Base-by-base conservation (phyloP, 179 eudicot genomes). In the Corrigiola litoralis region DNA sequence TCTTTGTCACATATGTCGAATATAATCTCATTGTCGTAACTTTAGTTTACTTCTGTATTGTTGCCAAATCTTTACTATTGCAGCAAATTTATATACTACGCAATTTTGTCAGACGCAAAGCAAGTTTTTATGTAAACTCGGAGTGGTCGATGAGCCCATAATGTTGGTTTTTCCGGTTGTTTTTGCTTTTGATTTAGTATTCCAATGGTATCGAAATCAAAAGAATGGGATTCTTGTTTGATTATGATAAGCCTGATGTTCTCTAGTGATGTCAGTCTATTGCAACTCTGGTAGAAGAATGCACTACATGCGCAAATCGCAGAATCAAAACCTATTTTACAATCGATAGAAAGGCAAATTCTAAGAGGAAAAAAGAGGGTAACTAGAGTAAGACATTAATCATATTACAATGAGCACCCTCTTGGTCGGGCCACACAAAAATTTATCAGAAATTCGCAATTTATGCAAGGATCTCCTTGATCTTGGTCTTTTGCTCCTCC, bases 401-500 rank as follows among this genome's bases (percentile, higher is more conserved):
- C 61, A 69, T 59, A 57, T 70, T 75, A 70, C 75, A 75, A 23
- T 38, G 44, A 42, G 31, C 41, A 14, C 36, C 31, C 32, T 18
- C 10, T 23, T 42, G 55, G 18, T 31, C 29, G 34, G 21, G 41
- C 44, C 40, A 49, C 68, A 65, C 58, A 55, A 50, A 62, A 62
- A 31, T 11, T 21, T 33, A 51, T 49, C 29, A 9, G n/a, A n/a
- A n/a, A n/a, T n/a, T n/a, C 37, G 20, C 33, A 54, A 24, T 61
- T 67, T 82, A 90, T 66, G 71, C 81, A 31, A 95, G 92, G 58
- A 80, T 65, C 72, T 79, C 88, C 79, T 82, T 83, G 65, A 91
- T 84, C 81, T 91, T 86, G 56, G 64, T 65, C 82, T 95, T 95
- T 74, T 95, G 97, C 40, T 86, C 97, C 29, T 88, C 84, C 45